Base-by-base conservation (phyloP, 768 basidiomycete genomes). In the Tephrocybe sp. region DNA sequence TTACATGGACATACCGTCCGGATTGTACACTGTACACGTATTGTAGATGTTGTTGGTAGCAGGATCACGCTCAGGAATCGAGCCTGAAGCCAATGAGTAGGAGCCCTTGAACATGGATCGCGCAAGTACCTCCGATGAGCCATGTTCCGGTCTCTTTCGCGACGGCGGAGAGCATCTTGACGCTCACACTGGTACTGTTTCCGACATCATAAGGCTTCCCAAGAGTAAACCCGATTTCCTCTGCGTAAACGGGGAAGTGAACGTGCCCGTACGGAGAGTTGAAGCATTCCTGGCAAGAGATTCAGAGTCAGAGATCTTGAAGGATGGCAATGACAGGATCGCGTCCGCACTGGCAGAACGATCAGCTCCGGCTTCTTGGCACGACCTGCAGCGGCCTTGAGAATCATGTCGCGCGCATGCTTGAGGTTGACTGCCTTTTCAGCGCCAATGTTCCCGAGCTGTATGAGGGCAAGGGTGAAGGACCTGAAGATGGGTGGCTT, bases 1-100 rank as follows among this genome's bases (percentile, higher is more conserved):
- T 3, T 3, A 39, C 24, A 37, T 9, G 30, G 16, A 25, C 63
- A 21, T 49, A 80, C 90, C 91, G 69, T 82, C 63, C 0, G 89
- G 94, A 45, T 86, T 87, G 68, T 94, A 97, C 4, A 92, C 91
- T 4, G 90, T 94, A 55, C 89, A 86, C 3, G 94, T 96, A 65
- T 99, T 99, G 73, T 91, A 99, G 5, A 98, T 50, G 50, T 89
- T 87, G 45, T 81, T 80, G 18, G 78, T 75, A 6, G 62, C 50
- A 1, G 56, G 60, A 53, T 90, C 91, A 35, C 80, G 76, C 66
- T 99, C 96, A 0, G 97, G 97, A 43, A 99, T 95, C 2, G 93
- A 91, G 12, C 95, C 95, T 98, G 55, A 27, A n/a, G 39, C 27
- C 38, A 19, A 40, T 27, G 12, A 42, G 9, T 7, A 24, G 22